Evolutionary conservation across 768 basidiomycete genomes (phyloP).

Genomic region (Russula ochroleuca): DNA sequence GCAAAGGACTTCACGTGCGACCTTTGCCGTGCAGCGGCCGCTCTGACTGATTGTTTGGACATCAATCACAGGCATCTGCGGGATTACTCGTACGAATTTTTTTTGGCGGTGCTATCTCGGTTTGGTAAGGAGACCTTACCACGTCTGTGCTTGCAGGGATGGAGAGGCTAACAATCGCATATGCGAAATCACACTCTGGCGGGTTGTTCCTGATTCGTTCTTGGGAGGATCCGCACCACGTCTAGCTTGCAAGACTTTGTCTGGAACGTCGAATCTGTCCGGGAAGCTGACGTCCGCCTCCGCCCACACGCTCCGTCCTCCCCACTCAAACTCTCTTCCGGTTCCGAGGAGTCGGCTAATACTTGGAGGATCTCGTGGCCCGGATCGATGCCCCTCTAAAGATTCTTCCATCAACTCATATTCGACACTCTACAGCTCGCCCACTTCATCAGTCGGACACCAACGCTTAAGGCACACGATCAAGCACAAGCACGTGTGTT

Average conservation of each 20-base stretch:
- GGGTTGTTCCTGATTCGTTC: too few relatives aligned
- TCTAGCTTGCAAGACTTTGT: background rate
- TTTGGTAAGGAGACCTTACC: too few relatives aligned
- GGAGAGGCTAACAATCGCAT: too few relatives aligned
- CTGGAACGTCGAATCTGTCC: background rate
- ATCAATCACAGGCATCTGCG: too few relatives aligned
- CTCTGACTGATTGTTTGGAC: too few relatives aligned
- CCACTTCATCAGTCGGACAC: background rate
- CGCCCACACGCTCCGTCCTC: background rate
- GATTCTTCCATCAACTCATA: background rate
- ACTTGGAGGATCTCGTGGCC: background rate
- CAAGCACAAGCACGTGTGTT: background rate
- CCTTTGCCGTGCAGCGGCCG: too few relatives aligned
- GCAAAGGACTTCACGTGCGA: too few relatives aligned
- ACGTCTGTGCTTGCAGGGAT: too few relatives aligned
- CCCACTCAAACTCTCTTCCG: background rate
- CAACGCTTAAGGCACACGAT: background rate
- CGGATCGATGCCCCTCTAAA: background rate
- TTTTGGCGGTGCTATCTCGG: too few relatives aligned
- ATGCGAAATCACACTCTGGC: too few relatives aligned
- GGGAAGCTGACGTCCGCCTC: background rate
- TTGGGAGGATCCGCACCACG: too few relatives aligned
- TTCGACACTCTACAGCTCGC: background rate
- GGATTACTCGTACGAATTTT: too few relatives aligned
- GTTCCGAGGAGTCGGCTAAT: background rate